Evolutionary conservation across 257 asterid species (phyloP).

Genomic region (Capsicum baccatum): DNA sequence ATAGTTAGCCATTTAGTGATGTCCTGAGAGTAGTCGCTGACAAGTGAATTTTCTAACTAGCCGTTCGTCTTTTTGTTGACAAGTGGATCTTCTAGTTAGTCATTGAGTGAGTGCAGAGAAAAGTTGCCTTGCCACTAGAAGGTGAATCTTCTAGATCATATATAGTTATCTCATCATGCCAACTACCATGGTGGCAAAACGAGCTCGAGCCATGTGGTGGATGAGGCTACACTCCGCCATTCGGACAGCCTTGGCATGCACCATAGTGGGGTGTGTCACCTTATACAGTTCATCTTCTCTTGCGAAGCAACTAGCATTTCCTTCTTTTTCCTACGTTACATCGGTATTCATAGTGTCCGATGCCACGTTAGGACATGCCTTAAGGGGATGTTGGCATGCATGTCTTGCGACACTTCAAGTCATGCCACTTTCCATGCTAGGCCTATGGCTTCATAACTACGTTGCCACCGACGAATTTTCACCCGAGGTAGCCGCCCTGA

Average conservation of each 20-base stretch:
- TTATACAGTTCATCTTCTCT: slow-evolving; percentile 51
- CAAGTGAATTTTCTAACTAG: neutral
- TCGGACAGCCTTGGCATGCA: slow-evolving; percentile 59
- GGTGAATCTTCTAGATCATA: neutral
- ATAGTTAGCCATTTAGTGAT: neutral
- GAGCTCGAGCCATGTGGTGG: slow-evolving; percentile 58
- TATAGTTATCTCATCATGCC: neutral
- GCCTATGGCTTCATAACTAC: slow-evolving; percentile 35
- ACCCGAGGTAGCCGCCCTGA: slow-evolving; percentile 39
- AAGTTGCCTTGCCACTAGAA: neutral
- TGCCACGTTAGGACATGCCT: slow-evolving; percentile 59
- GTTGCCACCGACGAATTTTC: slow-evolving; percentile 38
- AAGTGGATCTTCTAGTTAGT: neutral
- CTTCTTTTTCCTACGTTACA: slow-evolving; percentile 64
- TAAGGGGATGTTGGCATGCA: slow-evolving; percentile 67
- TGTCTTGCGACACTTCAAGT: slow-evolving; percentile 56
- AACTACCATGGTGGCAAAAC: slow-evolving; percentile 45
- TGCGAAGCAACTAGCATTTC: slow-evolving; percentile 42
- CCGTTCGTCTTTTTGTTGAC: neutral
- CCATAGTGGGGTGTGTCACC: slow-evolving; percentile 55
- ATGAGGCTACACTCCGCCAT: slow-evolving; percentile 59
- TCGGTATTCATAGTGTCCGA: slow-evolving; percentile 53
- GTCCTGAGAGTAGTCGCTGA: neutral
- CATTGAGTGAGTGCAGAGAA: neutral
- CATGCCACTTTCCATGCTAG: slow-evolving; percentile 52